phyloP scores from a whole-genome alignment of 2,329 filamentous ascomycete species.

The Ophiobolus disseminans region DNA sequence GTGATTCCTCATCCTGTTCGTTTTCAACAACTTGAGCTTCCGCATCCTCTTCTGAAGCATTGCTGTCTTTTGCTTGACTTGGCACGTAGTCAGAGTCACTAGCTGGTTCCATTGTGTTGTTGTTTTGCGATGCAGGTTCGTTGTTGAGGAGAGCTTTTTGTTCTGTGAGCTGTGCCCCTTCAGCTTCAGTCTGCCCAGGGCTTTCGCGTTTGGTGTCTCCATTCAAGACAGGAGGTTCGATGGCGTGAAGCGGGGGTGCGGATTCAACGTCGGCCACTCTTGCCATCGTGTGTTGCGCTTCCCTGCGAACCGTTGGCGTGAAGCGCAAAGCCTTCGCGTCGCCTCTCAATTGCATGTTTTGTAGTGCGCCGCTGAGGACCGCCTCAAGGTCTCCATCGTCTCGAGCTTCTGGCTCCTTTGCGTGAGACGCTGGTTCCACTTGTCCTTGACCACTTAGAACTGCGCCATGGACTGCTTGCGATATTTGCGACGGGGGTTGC shows the following conservation, averaged over 20 bases:
- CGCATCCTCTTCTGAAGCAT: constrained; percentile 1
- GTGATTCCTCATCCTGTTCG: not conserved
- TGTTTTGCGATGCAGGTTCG: not conserved
- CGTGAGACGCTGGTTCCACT: too few relatives aligned
- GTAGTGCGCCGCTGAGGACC: not conserved
- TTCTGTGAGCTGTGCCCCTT: not conserved
- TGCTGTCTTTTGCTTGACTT: constrained; percentile 3
- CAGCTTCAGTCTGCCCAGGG: too few relatives aligned
- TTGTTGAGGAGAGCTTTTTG: not conserved
- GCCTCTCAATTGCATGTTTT: constrained; percentile 12
- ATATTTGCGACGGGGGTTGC: not conserved
- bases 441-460: not conserved
- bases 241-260: not conserved
- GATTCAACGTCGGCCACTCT: not conserved
- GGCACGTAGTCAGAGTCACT: constrained; percentile 7
- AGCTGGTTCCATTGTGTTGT: not conserved
- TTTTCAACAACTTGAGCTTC: constrained; percentile 2
- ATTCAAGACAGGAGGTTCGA: too few relatives aligned
- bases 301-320: constrained; percentile 8
- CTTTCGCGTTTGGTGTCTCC: too few relatives aligned
- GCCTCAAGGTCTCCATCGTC: too few relatives aligned
- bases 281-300: not conserved
- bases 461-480: not conserved
- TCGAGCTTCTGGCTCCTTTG: not conserved
- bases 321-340: constrained; percentile 15